Evolutionary conservation across 495 filamentous ascomycete genomes (phyloP), one percentile per base, ranked within the genome.

Genomic region (Tuber microsphaerosporum): DNA sequence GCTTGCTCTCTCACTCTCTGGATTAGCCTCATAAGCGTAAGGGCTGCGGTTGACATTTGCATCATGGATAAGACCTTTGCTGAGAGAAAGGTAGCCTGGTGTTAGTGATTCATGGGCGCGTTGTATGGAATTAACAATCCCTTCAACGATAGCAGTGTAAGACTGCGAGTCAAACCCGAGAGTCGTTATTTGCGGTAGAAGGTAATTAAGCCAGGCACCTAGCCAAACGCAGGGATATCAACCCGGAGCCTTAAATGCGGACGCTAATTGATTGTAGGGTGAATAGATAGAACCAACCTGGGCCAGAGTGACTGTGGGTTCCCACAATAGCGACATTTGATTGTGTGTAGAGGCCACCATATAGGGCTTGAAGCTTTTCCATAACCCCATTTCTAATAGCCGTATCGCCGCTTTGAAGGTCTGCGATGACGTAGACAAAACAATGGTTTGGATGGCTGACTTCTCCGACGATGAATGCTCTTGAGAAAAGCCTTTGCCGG

Each of bases 251-350:
- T 34, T 65, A 65, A 19, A 6, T 34, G 26, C 26, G 31, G 26
- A 34, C 10, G 17, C 2, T 65, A 17, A 65, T 65, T 7, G 3
- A 65, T 34, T 34, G 14, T 34, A 34, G 12, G 51, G 16, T 65
- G 56, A 65, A 34, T 16, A 34, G 56, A 65, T 39, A 71, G 65
- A 71, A 73, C 74, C 74, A 56, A 81, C 79, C 94, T 20, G 94
- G 94, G 0, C 94, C 94, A 19, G 94, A 92, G 84, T 99, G 94
- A 14, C 92, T 94, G 84, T 99, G 94, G 5, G 95, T 97, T 31
- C 95, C 94, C 5, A 92, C 96, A 22, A 99, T 87, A 46, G 94
- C 94, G 48, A 99, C 84, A 84, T 97, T 99, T 75, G 91, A 88
- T 75, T 93, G 90, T 71, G 87, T 89, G 83, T 99, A 99, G 22